Conservation (phyloP, 805 yeast species). For the Candida sonorensis region DNA sequence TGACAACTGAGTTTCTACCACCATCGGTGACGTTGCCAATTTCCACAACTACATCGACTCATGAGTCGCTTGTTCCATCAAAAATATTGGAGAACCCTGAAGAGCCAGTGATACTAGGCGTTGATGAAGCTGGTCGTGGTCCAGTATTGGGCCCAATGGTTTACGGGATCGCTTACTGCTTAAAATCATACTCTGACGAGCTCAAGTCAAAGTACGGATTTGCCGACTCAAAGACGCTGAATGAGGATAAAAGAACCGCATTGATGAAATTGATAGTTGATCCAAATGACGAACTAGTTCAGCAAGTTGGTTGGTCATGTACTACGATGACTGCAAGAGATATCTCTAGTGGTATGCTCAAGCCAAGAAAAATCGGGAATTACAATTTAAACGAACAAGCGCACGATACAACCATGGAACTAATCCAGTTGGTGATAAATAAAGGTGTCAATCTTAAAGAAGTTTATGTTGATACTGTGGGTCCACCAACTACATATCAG, state of each 20-base stretch:
- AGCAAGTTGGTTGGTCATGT: constrained; percentile 81
- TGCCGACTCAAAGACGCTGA: constrained; percentile 87
- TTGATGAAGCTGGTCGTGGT: constrained; percentile 98
- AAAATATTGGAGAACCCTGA: constrained; percentile 10
- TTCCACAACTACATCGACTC: neutral
- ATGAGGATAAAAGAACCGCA: constrained; percentile 59
- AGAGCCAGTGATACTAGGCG: constrained; percentile 63
- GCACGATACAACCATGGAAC: constrained; percentile 82
- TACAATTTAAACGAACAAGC: constrained; percentile 92
- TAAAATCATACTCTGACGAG: constrained; percentile 40
- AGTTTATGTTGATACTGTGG: constrained; percentile 91
- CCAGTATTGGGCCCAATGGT: constrained; percentile 99
- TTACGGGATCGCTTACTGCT: constrained; percentile 79
- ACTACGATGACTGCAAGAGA: constrained; percentile 81
- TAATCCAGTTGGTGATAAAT: constrained; percentile 60
- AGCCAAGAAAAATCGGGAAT: constrained; percentile 48
- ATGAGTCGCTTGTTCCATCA: constrained; percentile 2
- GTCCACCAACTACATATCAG: constrained; percentile 85
- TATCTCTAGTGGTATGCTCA: constrained; percentile 83
- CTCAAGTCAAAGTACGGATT: constrained; percentile 60
- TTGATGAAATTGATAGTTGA: constrained; percentile 47
- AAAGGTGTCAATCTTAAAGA: constrained; percentile 60
- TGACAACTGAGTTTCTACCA: constrained; percentile 2
- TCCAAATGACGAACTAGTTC: constrained; percentile 39
- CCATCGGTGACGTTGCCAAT: constrained; percentile 2